phyloP scores from a whole-genome alignment of 1,284 basidiomycete species.

The Tetrapyrgos nigripes region DNA sequence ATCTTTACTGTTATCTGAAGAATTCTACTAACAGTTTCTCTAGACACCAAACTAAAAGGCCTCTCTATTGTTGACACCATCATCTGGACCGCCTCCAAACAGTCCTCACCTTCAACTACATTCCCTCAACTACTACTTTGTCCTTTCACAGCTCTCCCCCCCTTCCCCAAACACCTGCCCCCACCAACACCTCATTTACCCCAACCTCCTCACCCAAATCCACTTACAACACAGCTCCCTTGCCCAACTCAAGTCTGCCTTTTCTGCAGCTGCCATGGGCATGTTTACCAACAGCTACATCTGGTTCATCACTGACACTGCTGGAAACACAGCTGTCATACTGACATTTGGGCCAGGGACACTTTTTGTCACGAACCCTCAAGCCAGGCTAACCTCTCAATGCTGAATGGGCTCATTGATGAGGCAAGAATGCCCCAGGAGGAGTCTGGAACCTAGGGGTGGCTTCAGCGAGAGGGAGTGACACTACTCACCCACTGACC shows the following conservation, averaged over 20 bases:
- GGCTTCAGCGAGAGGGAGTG: too few species aligned
- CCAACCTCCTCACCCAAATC: constrained; percentile 49
- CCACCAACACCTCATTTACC: constrained; percentile 43
- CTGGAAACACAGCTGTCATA: constrained; percentile 71
- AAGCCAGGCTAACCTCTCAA: too few species aligned
- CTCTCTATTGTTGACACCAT: constrained; percentile 80
- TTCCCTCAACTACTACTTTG: constrained; percentile 96
- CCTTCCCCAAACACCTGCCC: constrained; percentile 10
- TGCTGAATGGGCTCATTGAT: too few species aligned
- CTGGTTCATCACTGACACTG: constrained; percentile 82
- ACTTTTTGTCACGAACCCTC: too few species aligned
- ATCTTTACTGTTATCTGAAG: constrained; percentile 42
- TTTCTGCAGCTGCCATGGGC: constrained; percentile 80
- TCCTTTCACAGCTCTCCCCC: constrained; percentile 86
- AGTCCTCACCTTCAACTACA: constrained; percentile 89
- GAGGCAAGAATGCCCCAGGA: too few species aligned
- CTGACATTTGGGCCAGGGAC: constrained; percentile 93
- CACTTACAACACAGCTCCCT: constrained; percentile 66
- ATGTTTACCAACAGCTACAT: constrained; percentile 88
- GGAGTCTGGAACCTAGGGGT: too few species aligned
- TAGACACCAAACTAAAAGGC: too few species aligned
- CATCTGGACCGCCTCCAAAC: constrained; percentile 69
- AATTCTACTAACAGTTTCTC: constrained; percentile 3
- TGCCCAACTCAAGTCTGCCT: constrained; percentile 74
- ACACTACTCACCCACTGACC: too few species aligned